phyloP scores from a whole-genome alignment of 768 basidiomycete species.

The Vararia minispora region DNA sequence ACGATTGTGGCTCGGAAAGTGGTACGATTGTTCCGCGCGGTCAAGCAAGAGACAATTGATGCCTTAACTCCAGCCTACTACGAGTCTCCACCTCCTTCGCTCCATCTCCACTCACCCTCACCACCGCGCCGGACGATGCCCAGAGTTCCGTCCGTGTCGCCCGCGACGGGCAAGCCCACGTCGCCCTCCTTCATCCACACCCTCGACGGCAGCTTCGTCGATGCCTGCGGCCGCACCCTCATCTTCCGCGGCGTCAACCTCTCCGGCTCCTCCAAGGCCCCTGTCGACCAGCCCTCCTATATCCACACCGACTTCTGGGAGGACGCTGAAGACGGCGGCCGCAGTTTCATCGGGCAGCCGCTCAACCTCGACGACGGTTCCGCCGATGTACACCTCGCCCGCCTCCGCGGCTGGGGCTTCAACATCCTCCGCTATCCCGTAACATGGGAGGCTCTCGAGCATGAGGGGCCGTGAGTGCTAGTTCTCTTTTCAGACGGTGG shows the following conservation, averaged over 20 bases:
- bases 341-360: slow-evolving; percentile 67
- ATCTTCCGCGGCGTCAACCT: slow-evolving; percentile 93
- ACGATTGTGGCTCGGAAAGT: too few relatives aligned
- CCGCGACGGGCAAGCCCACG: slow-evolving; percentile 40
- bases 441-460: slow-evolving; percentile 95
- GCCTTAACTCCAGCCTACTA: too few relatives aligned
- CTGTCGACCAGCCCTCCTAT: slow-evolving; percentile 57
- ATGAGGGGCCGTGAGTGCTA: slow-evolving; percentile 90
- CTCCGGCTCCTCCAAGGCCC: slow-evolving; percentile 81
- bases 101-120: slow-evolving; percentile 1
- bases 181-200: slow-evolving; percentile 53
- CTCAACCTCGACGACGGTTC: slow-evolving; percentile 77
- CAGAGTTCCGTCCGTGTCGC: slow-evolving; percentile 41
- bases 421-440: slow-evolving; percentile 75
- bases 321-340: slow-evolving; percentile 53
- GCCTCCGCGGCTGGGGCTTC: slow-evolving; percentile 92
- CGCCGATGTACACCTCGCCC: slow-evolving; percentile 74
- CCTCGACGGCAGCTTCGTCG: slow-evolving; percentile 57
- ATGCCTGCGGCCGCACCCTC: slow-evolving; percentile 61
- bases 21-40: too few relatives aligned
- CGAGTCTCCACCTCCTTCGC: slow-evolving; percentile 1
- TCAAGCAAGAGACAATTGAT: too few relatives aligned
- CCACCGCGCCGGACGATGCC: slow-evolving; percentile 31
- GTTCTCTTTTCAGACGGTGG: too few relatives aligned
- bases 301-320: slow-evolving; percentile 75